phyloP scores from a whole-genome alignment of 371 early-diverging fungal genomes.

The Mucor ambiguus region DNA sequence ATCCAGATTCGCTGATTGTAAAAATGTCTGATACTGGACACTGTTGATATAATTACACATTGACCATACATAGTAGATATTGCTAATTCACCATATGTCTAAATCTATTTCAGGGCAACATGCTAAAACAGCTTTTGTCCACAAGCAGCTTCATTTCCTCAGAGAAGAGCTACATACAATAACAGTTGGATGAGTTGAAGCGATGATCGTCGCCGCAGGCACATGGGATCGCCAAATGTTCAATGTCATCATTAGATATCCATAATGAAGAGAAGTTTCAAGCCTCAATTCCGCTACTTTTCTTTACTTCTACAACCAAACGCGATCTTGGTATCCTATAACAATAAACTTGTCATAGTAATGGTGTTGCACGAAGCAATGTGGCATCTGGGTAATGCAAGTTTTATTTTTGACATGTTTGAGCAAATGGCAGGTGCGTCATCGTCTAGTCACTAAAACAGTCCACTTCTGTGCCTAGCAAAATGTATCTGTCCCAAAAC shows the following conservation, averaged over 20 bases:
- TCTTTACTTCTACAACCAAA: not conserved
- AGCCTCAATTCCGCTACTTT: too few species aligned
- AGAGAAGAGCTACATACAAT: too few species aligned
- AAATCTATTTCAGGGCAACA: too few species aligned
- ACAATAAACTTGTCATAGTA: not conserved
- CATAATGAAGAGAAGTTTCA: not conserved
- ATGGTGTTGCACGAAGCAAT: not conserved
- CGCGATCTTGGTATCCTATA: not conserved
- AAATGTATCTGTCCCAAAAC: constrained; percentile 1
- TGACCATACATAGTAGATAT: too few species aligned
- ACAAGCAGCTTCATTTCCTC: too few species aligned
- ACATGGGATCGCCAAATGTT: not conserved
- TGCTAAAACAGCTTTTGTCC: too few species aligned
- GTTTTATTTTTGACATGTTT: not conserved
- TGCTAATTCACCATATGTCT: too few species aligned
- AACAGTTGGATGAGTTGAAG: not conserved
- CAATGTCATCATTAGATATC: not conserved
- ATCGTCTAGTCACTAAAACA: constrained; percentile 17
- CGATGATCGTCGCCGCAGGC: not conserved
- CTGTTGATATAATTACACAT: too few species aligned
- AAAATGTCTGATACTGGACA: too few species aligned
- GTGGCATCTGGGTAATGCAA: not conserved
- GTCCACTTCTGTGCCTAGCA: constrained; percentile 24
- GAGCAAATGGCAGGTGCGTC: constrained; percentile 11
- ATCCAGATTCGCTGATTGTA: too few species aligned